Conservation (phyloP, 257 asterid genomes). For the Capsicum rhomboideum region DNA sequence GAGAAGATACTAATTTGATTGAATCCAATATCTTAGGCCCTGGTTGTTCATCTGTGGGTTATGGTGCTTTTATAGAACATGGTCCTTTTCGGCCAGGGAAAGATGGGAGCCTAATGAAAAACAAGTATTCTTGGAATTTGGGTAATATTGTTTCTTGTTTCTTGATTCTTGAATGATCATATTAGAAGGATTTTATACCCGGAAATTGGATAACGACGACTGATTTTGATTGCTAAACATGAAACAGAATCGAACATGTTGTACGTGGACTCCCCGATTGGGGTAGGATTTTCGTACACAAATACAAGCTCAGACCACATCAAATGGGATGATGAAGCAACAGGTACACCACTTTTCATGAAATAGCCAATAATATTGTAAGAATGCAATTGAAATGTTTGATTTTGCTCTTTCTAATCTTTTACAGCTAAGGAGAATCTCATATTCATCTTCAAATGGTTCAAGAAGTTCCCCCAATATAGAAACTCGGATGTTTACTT, state of each 20-base stretch:
- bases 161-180: background rate
- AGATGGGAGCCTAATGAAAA: slow-evolving; percentile 4
- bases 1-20: background rate
- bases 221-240: background rate
- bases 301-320: slow-evolving; percentile 19
- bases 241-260: slow-evolving; percentile 22
- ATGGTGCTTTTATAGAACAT: slow-evolving; percentile 17
- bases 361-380: background rate
- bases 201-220: background rate
- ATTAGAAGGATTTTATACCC: background rate
- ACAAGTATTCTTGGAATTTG: slow-evolving; percentile 20
- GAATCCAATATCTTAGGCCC: slow-evolving; percentile 11
- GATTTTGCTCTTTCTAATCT: background rate
- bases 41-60: slow-evolving; percentile 23
- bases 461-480: slow-evolving; percentile 12
- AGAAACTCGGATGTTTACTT: slow-evolving; percentile 17
- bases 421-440: slow-evolving; percentile 15
- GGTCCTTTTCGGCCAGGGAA: slow-evolving; percentile 18
- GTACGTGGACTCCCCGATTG: slow-evolving; percentile 19
- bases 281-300: too few relatives aligned
- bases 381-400: background rate
- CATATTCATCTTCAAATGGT: slow-evolving; percentile 18
- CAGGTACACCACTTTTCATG: background rate
- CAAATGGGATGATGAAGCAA: slow-evolving; percentile 7
- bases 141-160: slow-evolving; percentile 14